Evolutionary conservation across 768 basidiomycete genomes (phyloP).

Genomic region (Hydnum rufescens): DNA sequence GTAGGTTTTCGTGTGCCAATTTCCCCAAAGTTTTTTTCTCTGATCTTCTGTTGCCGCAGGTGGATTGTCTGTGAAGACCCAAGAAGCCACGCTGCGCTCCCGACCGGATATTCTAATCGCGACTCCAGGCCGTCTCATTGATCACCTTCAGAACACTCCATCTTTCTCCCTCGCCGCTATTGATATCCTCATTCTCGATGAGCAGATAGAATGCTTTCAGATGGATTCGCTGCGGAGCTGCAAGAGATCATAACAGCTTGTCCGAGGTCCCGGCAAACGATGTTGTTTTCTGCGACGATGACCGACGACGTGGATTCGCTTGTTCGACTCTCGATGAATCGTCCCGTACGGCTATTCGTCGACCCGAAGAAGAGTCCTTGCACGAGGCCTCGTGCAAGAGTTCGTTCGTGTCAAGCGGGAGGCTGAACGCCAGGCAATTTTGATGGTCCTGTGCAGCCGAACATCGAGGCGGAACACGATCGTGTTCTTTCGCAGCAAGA

Average conservation of each 20-base stretch:
- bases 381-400: constrained; percentile 75
- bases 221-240: constrained; percentile 90
- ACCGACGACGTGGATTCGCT: constrained; percentile 91
- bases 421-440: constrained; percentile 51
- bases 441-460: constrained; percentile 68
- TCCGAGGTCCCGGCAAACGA: constrained; percentile 77
- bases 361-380: constrained; percentile 81
- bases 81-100: constrained; percentile 66
- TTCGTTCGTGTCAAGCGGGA: constrained; percentile 83
- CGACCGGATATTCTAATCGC: constrained; percentile 90
- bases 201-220: constrained; percentile 90
- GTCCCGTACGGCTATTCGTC: constrained; percentile 86
- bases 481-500: constrained; percentile 91
- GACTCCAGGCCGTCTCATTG: constrained; percentile 93
- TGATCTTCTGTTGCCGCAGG: constrained; percentile 34
- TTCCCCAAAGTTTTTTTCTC: not conserved
- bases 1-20: constrained; percentile 6
- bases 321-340: constrained; percentile 79
- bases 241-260: constrained; percentile 84
- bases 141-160: constrained; percentile 90
- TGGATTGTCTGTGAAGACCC: constrained; percentile 82
- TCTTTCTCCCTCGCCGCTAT: constrained; percentile 82
- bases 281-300: constrained; percentile 99
- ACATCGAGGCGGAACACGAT: constrained; percentile 72
- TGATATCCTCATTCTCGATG: constrained; percentile 87